Evolutionary conservation across 805 yeast species (phyloP).

Genomic region (Hanseniaspora mollemarum): DNA sequence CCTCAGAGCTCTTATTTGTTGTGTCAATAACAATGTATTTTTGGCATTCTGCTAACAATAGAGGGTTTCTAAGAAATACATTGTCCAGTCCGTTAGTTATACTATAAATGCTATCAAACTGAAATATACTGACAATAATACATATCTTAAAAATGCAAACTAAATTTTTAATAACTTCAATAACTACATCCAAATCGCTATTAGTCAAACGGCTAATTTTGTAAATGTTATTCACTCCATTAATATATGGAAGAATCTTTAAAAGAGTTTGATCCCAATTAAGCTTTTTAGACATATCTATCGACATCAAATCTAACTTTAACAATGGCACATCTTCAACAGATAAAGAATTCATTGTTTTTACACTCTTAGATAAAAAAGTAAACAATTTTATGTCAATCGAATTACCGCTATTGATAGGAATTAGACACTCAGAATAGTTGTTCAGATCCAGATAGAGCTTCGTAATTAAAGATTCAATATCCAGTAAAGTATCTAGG

Average conservation of each 20-base stretch:
- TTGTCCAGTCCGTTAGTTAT: conserved; percentile 67
- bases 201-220: conserved; percentile 68
- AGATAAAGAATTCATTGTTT: conserved; percentile 63
- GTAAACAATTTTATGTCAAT: conserved; percentile 93
- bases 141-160: conserved; percentile 75
- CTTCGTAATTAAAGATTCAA: conserved; percentile 67
- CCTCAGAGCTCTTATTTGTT: conserved; percentile 16
- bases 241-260: conserved; percentile 69
- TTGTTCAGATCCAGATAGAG: conserved; percentile 88
- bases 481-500: conserved; percentile 11
- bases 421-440: conserved; percentile 91
- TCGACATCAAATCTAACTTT: conserved; percentile 58
- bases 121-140: conserved; percentile 73
- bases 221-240: conserved; percentile 76
- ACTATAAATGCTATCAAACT: conserved; percentile 77
- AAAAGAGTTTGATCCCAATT: conserved; percentile 97
- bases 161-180: conserved; percentile 80
- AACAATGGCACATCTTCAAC: conserved; percentile 85
- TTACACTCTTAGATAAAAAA: conserved; percentile 40
- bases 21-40: conserved; percentile 43
- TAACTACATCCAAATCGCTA: conserved; percentile 66
- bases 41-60: conserved; percentile 73
- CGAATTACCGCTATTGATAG: conserved; percentile 78
- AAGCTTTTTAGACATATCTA: conserved; percentile 50
- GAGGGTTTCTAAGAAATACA: conserved; percentile 49